A percentile compares a stretch with the other conserved stretches of the same genome.
Conservation (phyloP, 768 basidiomycete species). For the Agaricus blazei region DNA sequence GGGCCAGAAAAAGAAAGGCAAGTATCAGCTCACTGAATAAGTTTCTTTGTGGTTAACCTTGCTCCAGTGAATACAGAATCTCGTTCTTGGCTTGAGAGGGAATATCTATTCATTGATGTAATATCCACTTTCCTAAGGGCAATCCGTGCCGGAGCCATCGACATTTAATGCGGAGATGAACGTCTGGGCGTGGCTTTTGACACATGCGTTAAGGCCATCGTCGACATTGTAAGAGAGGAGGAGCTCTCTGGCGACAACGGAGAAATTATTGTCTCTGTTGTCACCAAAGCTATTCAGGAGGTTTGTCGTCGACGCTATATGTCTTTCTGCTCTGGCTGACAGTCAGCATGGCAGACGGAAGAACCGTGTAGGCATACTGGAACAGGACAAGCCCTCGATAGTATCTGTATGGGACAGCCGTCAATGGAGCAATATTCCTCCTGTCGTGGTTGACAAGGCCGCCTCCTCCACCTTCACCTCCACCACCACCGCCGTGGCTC, state of each 20-base stretch:
- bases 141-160: constrained; percentile 73
- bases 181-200: constrained; percentile 82
- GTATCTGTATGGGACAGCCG: constrained; percentile 34
- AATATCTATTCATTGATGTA: constrained; percentile 80
- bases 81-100: constrained; percentile 57
- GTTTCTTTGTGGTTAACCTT: not conserved
- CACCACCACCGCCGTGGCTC: too few species aligned
- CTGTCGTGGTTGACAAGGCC: constrained; percentile 36
- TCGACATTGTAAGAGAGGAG: constrained; percentile 83
- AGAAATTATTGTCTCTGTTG: constrained; percentile 59
- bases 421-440: constrained; percentile 23
- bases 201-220: constrained; percentile 71
- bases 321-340: constrained; percentile 3
- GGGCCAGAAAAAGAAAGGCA: constrained; percentile 31
- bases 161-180: constrained; percentile 76
- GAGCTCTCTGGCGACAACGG: constrained; percentile 72
- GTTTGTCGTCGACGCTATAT: constrained; percentile 36
- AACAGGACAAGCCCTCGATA: constrained; percentile 26
- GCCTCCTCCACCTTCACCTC: too few species aligned
- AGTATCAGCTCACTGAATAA: not conserved
- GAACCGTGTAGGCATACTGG: constrained; percentile 14
- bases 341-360: constrained; percentile 34
- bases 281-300: constrained; percentile 69
- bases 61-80: constrained; percentile 33
- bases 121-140: constrained; percentile 82